These are phyloP conservation scores for Jatropha podagrica DNA, from an alignment of 441 rosid genomes.

Conservation along the genomic window DNA sequence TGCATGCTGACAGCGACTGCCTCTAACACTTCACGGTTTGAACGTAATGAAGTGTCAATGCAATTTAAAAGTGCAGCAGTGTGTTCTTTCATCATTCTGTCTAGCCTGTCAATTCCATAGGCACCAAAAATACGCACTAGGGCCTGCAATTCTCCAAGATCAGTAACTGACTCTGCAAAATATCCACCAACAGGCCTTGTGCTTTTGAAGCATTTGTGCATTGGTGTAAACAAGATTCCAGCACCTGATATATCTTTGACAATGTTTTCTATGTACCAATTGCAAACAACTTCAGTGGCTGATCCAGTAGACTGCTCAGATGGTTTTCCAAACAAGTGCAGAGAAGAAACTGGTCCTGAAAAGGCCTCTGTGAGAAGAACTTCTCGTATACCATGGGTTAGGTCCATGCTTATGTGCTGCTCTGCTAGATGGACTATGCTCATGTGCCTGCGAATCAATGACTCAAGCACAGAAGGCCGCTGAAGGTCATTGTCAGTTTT, in stretches of 20 bases:
- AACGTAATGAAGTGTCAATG: slow-evolving; percentile 86
- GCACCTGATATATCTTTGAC: slow-evolving; percentile 94
- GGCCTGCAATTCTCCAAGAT: slow-evolving; percentile 77
- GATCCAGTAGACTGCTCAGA: slow-evolving; percentile 80
- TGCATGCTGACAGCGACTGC: slow-evolving; percentile 93
- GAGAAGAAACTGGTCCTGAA: slow-evolving; percentile 86
- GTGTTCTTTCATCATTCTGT: slow-evolving; percentile 97
- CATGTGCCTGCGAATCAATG: slow-evolving; percentile 84
- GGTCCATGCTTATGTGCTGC: slow-evolving; percentile 99
- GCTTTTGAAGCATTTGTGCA: slow-evolving; percentile 94
- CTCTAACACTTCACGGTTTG: slow-evolving; percentile 87
- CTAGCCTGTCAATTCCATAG: slow-evolving; percentile 92
- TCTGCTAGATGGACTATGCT: slow-evolving; percentile 92
- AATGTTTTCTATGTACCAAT: slow-evolving; percentile 98
- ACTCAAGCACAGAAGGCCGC: slow-evolving; percentile 83
- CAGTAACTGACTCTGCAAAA: slow-evolving; percentile 98
- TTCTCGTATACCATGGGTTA: slow-evolving; percentile 94
- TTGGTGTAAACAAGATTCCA: slow-evolving; percentile 91
- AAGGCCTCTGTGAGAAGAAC: slow-evolving; percentile 84
- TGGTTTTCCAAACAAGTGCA: slow-evolving; percentile 78
- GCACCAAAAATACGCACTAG: slow-evolving; percentile 93
- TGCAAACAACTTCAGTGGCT: slow-evolving; percentile 90
- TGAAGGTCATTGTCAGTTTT: slow-evolving; percentile 96
- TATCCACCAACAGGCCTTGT: slow-evolving; percentile 98
- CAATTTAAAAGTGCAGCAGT: slow-evolving; percentile 94